Conservation (phyloP, 768 basidiomycete species). For the Podaxis sp. region DNA sequence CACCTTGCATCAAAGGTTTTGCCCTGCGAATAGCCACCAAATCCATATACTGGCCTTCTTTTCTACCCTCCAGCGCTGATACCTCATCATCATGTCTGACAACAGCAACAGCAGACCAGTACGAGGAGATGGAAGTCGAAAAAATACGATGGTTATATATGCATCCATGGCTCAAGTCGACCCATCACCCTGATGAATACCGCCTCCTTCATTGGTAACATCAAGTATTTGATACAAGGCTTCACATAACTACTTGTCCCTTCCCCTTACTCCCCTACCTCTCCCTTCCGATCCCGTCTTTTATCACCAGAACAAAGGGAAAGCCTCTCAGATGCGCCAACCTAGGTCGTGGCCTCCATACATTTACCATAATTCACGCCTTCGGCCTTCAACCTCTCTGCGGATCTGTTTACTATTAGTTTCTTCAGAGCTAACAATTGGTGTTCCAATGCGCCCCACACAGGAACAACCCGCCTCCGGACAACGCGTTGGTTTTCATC, state of each 20-base stretch:
- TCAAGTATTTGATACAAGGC: slow-evolving; percentile 5
- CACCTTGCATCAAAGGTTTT: neutral
- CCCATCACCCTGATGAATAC: slow-evolving; percentile 7
- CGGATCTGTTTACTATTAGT: neutral
- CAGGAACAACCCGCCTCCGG: neutral
- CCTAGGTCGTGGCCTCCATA: neutral
- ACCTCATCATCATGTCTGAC: neutral
- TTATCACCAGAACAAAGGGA: too few relatives aligned
- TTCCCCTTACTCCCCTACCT: neutral
- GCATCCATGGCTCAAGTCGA: neutral
- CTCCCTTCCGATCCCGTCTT: too few relatives aligned
- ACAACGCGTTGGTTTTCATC: neutral
- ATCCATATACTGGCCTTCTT: neutral
- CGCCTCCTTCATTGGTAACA: neutral
- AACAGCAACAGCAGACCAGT: slow-evolving; percentile 1
- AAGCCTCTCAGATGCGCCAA: neutral
- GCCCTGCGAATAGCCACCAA: neutral
- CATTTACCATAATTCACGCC: neutral
- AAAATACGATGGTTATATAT: slow-evolving; percentile 7
- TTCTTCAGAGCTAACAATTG: neutral
- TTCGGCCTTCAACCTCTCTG: neutral
- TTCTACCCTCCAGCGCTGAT: neutral
- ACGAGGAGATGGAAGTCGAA: neutral
- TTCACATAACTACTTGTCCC: neutral
- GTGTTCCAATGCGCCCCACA: neutral